These are phyloP conservation scores for Calonectria montana DNA, from an alignment of 2,329 filamentous ascomycete genomes.

Conservation along the genomic window DNA sequence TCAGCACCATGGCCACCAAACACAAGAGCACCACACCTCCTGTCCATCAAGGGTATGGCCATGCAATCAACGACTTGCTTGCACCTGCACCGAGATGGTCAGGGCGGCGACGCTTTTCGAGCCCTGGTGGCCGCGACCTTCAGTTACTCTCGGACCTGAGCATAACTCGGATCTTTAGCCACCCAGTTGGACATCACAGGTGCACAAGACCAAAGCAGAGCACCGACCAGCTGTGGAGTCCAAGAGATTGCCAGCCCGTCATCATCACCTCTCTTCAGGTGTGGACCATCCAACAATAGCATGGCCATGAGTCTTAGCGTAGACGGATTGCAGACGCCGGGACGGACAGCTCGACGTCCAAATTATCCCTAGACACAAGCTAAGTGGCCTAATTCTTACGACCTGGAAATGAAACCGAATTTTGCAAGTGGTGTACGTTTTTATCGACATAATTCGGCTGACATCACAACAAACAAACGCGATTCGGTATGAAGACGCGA, in stretches of 20 bases:
- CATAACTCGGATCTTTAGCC: conserved; percentile 20
- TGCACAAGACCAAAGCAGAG: conserved; percentile 11
- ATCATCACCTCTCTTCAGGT: conserved; percentile 16
- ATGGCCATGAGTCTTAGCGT: conserved; percentile 37
- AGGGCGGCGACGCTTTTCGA: conserved; percentile 17
- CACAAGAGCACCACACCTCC: neutral
- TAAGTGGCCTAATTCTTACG: conserved; percentile 15
- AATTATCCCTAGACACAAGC: conserved; percentile 9
- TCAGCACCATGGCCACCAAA: conserved; percentile 18
- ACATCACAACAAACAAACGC: conserved; percentile 11
- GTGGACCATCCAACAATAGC: conserved; percentile 34
- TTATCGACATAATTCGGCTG: neutral
- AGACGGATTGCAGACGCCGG: neutral
- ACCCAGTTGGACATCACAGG: conserved; percentile 18
- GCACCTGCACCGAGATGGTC: conserved; percentile 16
- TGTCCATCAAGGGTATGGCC: conserved; percentile 11
- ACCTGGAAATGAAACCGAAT: conserved; percentile 13
- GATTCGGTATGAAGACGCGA: conserved; percentile 8
- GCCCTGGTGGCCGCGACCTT: neutral
- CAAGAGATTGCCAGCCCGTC: conserved; percentile 35
- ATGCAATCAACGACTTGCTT: conserved; percentile 17
- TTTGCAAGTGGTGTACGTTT: neutral
- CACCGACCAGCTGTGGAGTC: conserved; percentile 30
- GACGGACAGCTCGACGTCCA: neutral
- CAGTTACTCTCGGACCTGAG: conserved; percentile 12